Evolutionary conservation across 306 rosid genomes (phyloP).

Genomic region (Vigna mungo): DNA sequence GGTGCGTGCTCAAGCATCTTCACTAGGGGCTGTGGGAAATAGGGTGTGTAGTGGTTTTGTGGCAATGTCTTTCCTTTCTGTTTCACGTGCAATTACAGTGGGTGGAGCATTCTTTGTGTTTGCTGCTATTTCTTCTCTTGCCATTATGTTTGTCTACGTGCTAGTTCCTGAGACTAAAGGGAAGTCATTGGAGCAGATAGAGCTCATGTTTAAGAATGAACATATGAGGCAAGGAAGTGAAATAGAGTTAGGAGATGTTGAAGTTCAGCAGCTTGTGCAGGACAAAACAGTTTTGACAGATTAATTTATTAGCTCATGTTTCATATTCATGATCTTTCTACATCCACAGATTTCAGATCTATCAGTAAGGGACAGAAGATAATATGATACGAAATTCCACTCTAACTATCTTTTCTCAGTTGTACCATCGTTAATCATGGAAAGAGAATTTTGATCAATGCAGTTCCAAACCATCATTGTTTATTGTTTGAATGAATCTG

Average conservation of each 20-base stretch:
- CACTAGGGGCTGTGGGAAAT: conserved; percentile 75
- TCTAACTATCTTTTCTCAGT: conserved; percentile 18
- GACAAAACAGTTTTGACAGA: conserved; percentile 41
- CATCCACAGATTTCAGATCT: background rate
- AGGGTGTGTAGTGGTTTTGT: conserved; percentile 78
- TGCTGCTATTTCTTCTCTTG: conserved; percentile 63
- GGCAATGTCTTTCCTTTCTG: conserved; percentile 87
- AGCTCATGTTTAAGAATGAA: conserved; percentile 61
- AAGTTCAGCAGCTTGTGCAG: conserved; percentile 76
- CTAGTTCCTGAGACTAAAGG: conserved; percentile 86
- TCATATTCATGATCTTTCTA: conserved; percentile 5
- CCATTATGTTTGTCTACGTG: conserved; percentile 63
- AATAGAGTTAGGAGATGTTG: conserved; percentile 73
- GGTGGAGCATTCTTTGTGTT: conserved; percentile 75
- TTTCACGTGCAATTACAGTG: conserved; percentile 62
- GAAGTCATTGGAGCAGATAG: conserved; percentile 87
- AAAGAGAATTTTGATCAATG: background rate
- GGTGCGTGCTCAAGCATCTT: conserved; percentile 76
- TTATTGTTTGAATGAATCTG: background rate
- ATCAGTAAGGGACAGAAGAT: conserved; percentile 25
- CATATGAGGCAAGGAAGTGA: conserved; percentile 50
- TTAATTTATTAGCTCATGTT: conserved; percentile 6
- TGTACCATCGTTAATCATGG: background rate
- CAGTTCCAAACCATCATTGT: background rate
- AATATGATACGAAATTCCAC: background rate